Percentiles rank a stretch among this genome's conserved stretches.
phyloP scores from a whole-genome alignment of 805 yeast genomes.

The Candida easanensis region DNA sequence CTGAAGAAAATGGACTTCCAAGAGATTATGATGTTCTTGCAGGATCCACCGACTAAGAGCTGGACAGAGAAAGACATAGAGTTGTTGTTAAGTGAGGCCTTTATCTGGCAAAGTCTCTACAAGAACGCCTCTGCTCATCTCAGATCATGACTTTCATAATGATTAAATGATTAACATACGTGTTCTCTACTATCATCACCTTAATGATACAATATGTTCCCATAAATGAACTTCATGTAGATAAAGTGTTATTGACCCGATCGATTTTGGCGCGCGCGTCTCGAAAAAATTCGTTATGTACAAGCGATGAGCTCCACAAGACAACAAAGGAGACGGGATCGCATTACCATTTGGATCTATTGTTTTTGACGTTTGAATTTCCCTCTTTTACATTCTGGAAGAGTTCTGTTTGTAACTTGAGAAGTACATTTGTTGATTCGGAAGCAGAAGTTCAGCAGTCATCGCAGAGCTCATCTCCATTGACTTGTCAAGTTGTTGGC shows the following conservation, averaged over 20 bases:
- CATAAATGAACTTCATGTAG: no score
- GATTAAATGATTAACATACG: no score
- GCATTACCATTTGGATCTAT: no score
- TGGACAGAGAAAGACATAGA: conserved; percentile 93
- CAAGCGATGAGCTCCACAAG: not conserved
- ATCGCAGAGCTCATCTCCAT: not conserved
- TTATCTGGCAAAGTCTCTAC: conserved; percentile 91
- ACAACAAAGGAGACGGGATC: no score
- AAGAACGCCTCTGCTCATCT: conserved; percentile 89
- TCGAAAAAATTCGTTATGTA: not conserved
- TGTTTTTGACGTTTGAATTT: no score
- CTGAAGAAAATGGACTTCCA: conserved; percentile 88
- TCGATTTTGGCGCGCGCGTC: not conserved
- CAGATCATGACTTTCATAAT: conserved; percentile 27
- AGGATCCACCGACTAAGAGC: conserved; percentile 78
- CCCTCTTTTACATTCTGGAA: no score
- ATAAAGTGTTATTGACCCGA: not conserved
- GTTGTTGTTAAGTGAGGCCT: conserved; percentile 90
- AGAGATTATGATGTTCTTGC: conserved; percentile 87
- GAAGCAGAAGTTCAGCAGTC: no score
- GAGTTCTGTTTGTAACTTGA: no score
- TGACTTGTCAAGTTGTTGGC: conserved; percentile 4
- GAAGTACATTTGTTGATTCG: no score
- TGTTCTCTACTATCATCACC: no score
- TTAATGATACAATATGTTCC: not conserved